Conservation (phyloP, 805 yeast species). For the Ogataea pilisensis region DNA sequence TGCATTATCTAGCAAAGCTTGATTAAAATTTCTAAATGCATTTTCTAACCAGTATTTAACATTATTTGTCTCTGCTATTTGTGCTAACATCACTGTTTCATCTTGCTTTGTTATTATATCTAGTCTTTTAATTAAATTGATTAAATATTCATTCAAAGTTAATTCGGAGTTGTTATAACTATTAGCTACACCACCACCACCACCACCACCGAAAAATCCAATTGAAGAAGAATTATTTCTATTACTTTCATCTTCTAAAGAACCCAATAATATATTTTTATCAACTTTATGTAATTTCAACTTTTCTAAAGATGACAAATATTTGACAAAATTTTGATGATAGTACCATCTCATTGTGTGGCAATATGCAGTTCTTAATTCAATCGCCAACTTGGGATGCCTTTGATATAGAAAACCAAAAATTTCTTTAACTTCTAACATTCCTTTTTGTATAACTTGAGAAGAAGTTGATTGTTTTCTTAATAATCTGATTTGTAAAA, state of each 20-base stretch:
- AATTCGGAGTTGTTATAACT: conserved; percentile 8
- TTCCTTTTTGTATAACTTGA: conserved; percentile 65
- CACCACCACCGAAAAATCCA: conserved; percentile 10
- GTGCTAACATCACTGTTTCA: conserved; percentile 69
- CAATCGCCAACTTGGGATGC: conserved; percentile 61
- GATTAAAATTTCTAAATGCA: conserved; percentile 66
- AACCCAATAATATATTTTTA: conserved; percentile 28
- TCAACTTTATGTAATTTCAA: conserved; percentile 55
- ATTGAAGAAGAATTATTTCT: conserved; percentile 4
- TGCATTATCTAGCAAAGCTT: conserved; percentile 72
- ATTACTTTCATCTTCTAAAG: conserved; percentile 20
- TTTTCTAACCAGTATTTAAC: conserved; percentile 62
- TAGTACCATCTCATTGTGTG: conserved; percentile 96
- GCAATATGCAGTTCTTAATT: conserved; percentile 73
- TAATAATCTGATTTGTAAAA: conserved; percentile 60
- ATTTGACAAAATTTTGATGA: conserved; percentile 69
- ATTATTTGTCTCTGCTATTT: conserved; percentile 76
- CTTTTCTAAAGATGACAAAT: conserved; percentile 66
- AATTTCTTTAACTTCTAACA: conserved; percentile 60
- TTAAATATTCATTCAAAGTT: conserved; percentile 49
- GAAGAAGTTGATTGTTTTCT: conserved; percentile 65
- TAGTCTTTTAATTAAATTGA: conserved; percentile 53
- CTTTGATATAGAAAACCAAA: conserved; percentile 52
- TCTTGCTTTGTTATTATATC: conserved; percentile 49
- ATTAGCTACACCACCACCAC: neutral